phyloP scores from a whole-genome alignment of 73 alveolate species.

The Stentor coeruleus region DNA sequence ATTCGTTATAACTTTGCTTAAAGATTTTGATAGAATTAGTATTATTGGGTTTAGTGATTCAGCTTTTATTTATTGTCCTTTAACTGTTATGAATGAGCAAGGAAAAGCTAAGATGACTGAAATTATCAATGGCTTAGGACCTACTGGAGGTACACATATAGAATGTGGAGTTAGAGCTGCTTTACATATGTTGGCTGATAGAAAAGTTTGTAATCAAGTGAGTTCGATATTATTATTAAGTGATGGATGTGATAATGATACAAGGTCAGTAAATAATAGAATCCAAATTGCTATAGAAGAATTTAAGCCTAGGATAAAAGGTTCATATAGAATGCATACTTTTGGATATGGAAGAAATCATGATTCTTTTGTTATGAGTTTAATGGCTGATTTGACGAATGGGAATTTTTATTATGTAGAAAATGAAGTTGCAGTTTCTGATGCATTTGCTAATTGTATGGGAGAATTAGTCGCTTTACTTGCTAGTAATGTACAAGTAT shows the following conservation, averaged over 20 bases:
- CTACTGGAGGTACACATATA: slow-evolving; percentile 57
- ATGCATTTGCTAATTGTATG: slow-evolving; percentile 35
- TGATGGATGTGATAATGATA: slow-evolving; percentile 71
- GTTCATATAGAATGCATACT: slow-evolving; percentile 57
- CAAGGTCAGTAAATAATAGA: slow-evolving; percentile 35
- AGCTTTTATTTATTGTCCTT: slow-evolving; percentile 42
- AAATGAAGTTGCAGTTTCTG: slow-evolving; percentile 27
- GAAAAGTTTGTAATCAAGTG: slow-evolving; percentile 54
- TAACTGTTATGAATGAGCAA: slow-evolving; percentile 40
- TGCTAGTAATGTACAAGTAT: slow-evolving; percentile 33
- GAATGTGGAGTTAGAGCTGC: slow-evolving; percentile 53
- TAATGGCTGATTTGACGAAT: slow-evolving; percentile 57
- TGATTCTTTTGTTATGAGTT: slow-evolving; percentile 66
- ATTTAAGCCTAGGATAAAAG: slow-evolving; percentile 26
- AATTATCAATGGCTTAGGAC: slow-evolving; percentile 41
- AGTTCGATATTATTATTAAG: slow-evolving; percentile 58
- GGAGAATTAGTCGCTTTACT: slow-evolving; percentile 38
- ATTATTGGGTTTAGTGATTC: slow-evolving; percentile 47
- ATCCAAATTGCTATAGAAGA: slow-evolving; percentile 35
- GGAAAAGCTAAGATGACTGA: slow-evolving; percentile 33
- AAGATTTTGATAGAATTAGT: slow-evolving; percentile 53
- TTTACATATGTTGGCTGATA: slow-evolving; percentile 45
- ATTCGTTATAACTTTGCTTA: slow-evolving; percentile 45
- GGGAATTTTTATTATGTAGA: slow-evolving; percentile 61
- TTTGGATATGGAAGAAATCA: slow-evolving; percentile 82